phyloP scores from a whole-genome alignment of 2,329 filamentous ascomycete species.

The Furcasterigmium furcatum region DNA sequence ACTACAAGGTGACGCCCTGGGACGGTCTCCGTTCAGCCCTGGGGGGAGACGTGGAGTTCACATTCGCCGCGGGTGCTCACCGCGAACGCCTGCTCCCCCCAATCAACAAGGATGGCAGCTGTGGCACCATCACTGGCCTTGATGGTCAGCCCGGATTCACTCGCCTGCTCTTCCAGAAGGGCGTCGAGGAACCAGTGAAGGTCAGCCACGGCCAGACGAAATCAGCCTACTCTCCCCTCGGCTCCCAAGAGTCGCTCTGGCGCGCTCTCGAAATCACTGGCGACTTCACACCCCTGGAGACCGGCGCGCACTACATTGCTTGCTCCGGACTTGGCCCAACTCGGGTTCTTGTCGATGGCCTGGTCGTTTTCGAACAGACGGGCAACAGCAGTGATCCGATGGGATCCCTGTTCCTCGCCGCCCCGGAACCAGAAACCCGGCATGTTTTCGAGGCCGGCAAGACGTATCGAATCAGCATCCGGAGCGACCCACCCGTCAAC shows the following conservation, averaged over 20 bases:
- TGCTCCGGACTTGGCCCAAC: slow-evolving; percentile 25
- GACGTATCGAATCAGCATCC: slow-evolving; percentile 25
- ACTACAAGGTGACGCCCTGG: slow-evolving; percentile 29
- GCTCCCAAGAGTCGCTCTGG: slow-evolving; percentile 11
- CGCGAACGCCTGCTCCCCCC: slow-evolving; percentile 16
- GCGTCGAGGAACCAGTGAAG: slow-evolving; percentile 18
- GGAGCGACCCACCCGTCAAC: slow-evolving; percentile 22
- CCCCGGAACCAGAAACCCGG: slow-evolving; percentile 24
- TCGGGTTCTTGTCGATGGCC: slow-evolving; percentile 23
- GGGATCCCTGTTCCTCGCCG: slow-evolving; percentile 27
- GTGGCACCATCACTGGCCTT: slow-evolving; percentile 22
- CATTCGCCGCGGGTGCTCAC: slow-evolving; percentile 18
- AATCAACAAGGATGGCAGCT: slow-evolving; percentile 12
- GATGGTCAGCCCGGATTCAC: slow-evolving; percentile 28
- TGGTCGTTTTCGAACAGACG: slow-evolving; percentile 25
- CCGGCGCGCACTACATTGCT: slow-evolving; percentile 26
- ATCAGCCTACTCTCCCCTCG: slow-evolving; percentile 19
- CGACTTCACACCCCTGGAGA: slow-evolving; percentile 23
- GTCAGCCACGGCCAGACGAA: slow-evolving; percentile 17
- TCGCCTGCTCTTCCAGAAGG: slow-evolving; percentile 21
- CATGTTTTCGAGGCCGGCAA: slow-evolving; percentile 20
- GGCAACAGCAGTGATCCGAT: slow-evolving; percentile 26
- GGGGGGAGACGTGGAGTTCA: slow-evolving; percentile 19
- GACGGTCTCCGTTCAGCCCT: slow-evolving; percentile 24
- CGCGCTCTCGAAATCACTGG: slow-evolving; percentile 24